Base-by-base conservation (phyloP, 169 alveolate species). In the Sarcocystis neurona region DNA sequence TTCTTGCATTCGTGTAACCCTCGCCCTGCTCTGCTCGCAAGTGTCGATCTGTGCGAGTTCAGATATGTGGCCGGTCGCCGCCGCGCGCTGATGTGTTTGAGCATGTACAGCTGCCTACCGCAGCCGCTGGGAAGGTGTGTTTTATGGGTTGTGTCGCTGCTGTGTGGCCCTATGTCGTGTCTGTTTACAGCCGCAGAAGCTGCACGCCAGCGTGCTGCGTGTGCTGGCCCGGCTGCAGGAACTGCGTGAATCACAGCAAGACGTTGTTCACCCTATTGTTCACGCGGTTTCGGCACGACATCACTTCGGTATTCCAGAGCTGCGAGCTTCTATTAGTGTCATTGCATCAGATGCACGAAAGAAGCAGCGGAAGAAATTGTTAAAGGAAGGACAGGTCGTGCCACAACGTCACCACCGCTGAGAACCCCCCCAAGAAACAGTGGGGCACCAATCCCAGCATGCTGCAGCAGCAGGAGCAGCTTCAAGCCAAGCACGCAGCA, bases 281-380 rank as follows among this genome's bases (percentile, higher is more conserved):
- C 84, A 75, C 56, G 84, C 84, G 0, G 84, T 75, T n/a, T 41
- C 84, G 1, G 41, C 84, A 15, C 44, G 84, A 12, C 3, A 43
- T 34, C 18, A 70, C 50, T 50, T 23, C 79, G 79, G 79, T 3
- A 39, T 70, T 6, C 53, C 79, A 3, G 79, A 70, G 50, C 79
- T 70, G 79, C 18, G 79, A 4, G 46, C 53, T 5, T 70, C 79
- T 1, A 46, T 70, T 30, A 2, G 44, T 39, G 79, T 50, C 44
- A 37, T 70, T 5, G 79, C 79, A 1, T 32, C 79, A 8, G 79
- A 70, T 50, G 10, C 20, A 23, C 2, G 79, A 37, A 32, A n/a
- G 43, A 15, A 43, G 43, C 75, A 63, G 43, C 6, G 12, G 8
- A 12, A 30, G 37, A 20, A 8, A 3, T 63, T 63, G 43, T n/a